Base-by-base conservation (phyloP, 768 basidiomycete genomes). In the Phanerodontia chrysosporium region DNA sequence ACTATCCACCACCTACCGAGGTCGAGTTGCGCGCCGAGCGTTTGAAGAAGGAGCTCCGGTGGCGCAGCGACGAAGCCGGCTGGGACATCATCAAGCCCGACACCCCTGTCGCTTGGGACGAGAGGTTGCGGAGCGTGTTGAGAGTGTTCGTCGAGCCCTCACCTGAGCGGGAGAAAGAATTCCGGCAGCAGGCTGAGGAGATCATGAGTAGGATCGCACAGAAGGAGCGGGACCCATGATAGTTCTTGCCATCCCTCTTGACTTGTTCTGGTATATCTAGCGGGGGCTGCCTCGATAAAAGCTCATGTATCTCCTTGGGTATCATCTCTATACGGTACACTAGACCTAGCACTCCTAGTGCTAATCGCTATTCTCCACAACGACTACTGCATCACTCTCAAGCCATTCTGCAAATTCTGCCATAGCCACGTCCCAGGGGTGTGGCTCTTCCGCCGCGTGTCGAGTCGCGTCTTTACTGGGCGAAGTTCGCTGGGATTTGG, bases 1-100 rank as follows among this genome's bases (percentile, higher is more conserved):
- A 78, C 14, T 81, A 88, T 65, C 91, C 92, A 2, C 92, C 94
- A 3, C 85, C 85, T 28, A 94, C 89, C 1, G 93, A 98, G 73
- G 87, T 91, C 22, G 92, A 97, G 69, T 77, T 98, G 58, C 83
- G 89, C 46, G 87, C 87, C 39, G 94, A 98, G 74, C 78, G 96
- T 64, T 71, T 94, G 71, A 88, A 89, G 73, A 96, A 95, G 74
- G 96, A 98, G 75, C 71, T 85, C 64, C 78, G 84, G 65, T 98
- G 96, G 96, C 81, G 84, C 46, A 79, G 82, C 22, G 90, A 95
- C 65, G 74, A 89, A 56, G 79, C 79, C 52, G 95, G 91, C 2
- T 98, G 90, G 89, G 78, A 81, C 42, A 82, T 94, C 56, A 77
- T 95, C 56, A 79, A 83, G 57, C 84, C 86, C 2, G 82, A 83